Base-by-base conservation (phyloP, 176 grass and related monocot genomes). In the Aechmea fasciata region DNA sequence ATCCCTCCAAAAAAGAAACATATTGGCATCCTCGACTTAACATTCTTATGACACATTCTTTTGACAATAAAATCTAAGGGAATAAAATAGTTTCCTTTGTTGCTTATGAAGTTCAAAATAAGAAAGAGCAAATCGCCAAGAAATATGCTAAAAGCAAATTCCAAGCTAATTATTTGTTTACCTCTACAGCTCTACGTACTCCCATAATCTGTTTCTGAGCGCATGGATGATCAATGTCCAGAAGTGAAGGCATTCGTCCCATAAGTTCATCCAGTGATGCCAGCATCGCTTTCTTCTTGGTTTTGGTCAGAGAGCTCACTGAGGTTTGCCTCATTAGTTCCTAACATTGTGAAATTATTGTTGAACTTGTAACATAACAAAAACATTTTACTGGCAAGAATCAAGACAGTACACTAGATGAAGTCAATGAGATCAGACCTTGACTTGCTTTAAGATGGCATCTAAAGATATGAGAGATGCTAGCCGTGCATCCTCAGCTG, bases 401-500 rank as follows among this genome's bases (percentile, higher is more conserved):
- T 17, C 12, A 20, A 61, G 7, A 5, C 8, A 61, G 20, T 18
- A 23, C 24, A 61, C 13, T 3, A 15, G 3, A 77, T 12, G 3
- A 52, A 22, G 12, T 29, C 23, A 15, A n/a, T 15, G 49, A 41
- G 28, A 78, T 82, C 71, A 83, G 13, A 97, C 94, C 94, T 82
- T 97, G 84, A 87, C 77, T 85, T 93, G 79, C 77, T 87, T 97
- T 77, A 92, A 78, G 52, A 97, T 85, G 71, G 81, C 87, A 85
- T 97, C 94, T 64, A 97, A 80, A 79, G 94, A 97, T 81, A 97
- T 97, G 29, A 97, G 86, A 85, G 94, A 97, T 71, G 94, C 94
- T 69, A 97, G 66, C 81, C 94, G 82, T 11, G 94, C 94, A 87
- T 97, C 94, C 85, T 97, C 94, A 41, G 82, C 86, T 68, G 94